phyloP scores from a whole-genome alignment of 371 early-diverging fungal genomes.

The Saksenaea vasiformis region DNA sequence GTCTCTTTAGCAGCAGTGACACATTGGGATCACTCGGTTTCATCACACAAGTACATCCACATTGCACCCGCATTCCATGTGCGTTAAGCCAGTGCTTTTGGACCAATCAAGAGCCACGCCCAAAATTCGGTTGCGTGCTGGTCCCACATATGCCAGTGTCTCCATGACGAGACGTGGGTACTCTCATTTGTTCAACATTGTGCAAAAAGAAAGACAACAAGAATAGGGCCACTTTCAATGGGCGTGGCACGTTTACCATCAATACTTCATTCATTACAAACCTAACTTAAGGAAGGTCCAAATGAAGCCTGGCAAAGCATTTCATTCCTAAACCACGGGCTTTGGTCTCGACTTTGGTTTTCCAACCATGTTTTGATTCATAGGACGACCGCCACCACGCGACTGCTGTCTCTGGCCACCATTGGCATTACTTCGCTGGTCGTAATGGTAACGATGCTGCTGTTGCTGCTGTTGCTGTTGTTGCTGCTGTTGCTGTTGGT shows the following conservation, averaged over 20 bases:
- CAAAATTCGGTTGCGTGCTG: no score
- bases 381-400: not conserved
- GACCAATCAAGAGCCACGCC: no score
- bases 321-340: not conserved
- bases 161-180: no score
- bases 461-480: constrained; percentile 10
- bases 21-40: no score
- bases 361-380: not conserved
- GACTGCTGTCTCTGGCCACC: not conserved
- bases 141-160: no score
- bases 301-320: not conserved
- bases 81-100: no score
- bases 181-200: no score
- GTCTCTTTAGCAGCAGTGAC: no score
- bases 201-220: not conserved
- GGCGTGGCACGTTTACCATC: not conserved
- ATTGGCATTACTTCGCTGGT: not conserved
- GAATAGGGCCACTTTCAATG: not conserved
- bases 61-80: no score
- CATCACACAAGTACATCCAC: no score
- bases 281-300: not conserved
- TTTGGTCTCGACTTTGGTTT: not conserved
- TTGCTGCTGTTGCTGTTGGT: constrained; percentile 35
- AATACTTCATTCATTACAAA: not conserved
- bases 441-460: constrained; percentile 10